Evolutionary conservation across 2,329 filamentous ascomycete species (phyloP), one percentile per base, ranked within the genome.

Genomic region (Penicillium decumbens): DNA sequence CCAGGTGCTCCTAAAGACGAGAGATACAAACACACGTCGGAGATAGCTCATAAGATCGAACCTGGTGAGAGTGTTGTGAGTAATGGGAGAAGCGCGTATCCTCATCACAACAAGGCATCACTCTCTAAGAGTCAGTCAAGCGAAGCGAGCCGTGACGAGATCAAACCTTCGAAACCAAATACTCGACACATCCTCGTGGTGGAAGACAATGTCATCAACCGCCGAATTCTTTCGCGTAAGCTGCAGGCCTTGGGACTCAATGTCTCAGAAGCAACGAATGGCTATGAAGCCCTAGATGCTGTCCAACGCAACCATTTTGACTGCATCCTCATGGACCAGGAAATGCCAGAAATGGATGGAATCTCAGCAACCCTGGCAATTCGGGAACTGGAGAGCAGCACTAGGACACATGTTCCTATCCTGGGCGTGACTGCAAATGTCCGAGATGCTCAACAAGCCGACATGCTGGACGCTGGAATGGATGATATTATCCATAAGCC

Each of bases 281-380:
- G 72, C 1, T 61, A 60, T 12, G 72, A 77, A 55, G 73, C 73
- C 43, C 61, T 79, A 1, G 71, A 72, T 0, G 66, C 70, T 2
- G 66, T 76, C 6, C 53, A 65, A 15, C 57, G 56, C 1, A 29
- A 33, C 2, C 24, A 24, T 3, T 65, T 88, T 23, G 81, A 82
- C 7, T 76, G 89, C 40, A 83, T 91, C 10, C 68, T 91, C 5
- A 89, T 91, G 87, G 88, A 91, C 63, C 76, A 89, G 41, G 87
- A 90, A 62, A 91, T 91, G 87, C 87, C 87, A 1, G 78, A 89
- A 38, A 90, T 90, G 87, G 86, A 91, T 60, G 88, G 88, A 30
- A 80, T 88, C 67, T 85, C 85, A 2, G 89, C 87, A 55, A 83
- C 87, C 10, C 76, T 78, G 37, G 80, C 75, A 51, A 89, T 92